Conservation (phyloP, 768 basidiomycete species). For the Rhodotorula toruloides region DNA sequence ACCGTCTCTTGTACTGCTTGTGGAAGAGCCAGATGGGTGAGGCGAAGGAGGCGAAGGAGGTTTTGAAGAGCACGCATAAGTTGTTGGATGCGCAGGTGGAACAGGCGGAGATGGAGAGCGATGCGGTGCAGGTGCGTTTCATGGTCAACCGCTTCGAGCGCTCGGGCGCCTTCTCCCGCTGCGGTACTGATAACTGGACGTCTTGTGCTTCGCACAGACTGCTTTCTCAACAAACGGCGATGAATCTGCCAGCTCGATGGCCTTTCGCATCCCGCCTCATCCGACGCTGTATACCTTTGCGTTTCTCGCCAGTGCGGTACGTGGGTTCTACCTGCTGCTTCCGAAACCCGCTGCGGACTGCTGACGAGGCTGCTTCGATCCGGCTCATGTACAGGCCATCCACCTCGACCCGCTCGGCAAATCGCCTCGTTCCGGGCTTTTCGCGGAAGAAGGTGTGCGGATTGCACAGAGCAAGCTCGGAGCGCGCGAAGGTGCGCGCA, state of each 20-base stretch:
- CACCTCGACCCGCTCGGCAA: constrained; percentile 23
- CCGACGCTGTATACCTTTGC: constrained; percentile 16
- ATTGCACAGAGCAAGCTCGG: background rate
- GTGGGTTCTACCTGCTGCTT: background rate
- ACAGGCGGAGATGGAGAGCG: background rate
- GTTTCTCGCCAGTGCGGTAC: constrained; percentile 10
- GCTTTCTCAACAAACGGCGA: too few relatives aligned
- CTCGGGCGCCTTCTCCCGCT: background rate
- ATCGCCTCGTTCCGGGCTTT: constrained; percentile 6
- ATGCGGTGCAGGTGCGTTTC: constrained; percentile 3
- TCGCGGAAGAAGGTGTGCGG: constrained; percentile 18
- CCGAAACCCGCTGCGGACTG: too few relatives aligned
- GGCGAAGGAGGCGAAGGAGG: constrained; percentile 11
- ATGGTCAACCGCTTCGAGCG: background rate
- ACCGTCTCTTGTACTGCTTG: background rate
- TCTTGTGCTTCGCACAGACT: too few relatives aligned
- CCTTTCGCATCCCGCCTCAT: constrained; percentile 8
- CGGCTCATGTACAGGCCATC: background rate
- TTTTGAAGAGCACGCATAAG: constrained; percentile 15
- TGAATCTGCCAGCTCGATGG: too few relatives aligned
- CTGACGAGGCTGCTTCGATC: too few relatives aligned
- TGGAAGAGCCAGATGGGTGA: background rate
- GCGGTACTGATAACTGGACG: too few relatives aligned
- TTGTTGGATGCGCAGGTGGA: constrained; percentile 4
- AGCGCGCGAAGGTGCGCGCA: constrained; percentile 11